phyloP scores from a whole-genome alignment of 129 eudicot genomes.

The Chrysanthemum lavandulifolium region DNA sequence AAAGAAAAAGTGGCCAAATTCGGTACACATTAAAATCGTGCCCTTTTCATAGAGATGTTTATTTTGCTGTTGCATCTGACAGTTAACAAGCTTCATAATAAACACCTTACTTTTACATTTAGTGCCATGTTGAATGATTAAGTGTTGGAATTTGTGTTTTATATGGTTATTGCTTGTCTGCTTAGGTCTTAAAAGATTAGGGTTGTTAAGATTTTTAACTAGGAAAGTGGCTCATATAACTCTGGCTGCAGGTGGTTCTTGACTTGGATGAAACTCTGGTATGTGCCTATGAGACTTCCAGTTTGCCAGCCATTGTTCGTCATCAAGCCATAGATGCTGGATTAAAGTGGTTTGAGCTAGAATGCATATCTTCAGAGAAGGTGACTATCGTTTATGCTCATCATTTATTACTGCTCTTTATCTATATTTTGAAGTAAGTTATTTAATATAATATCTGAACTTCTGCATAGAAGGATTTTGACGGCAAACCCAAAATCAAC shows the following conservation, averaged over 20 bases:
- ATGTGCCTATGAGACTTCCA: slow-evolving; percentile 92
- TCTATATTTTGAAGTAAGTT: slow-evolving; percentile 1
- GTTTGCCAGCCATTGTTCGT: slow-evolving; percentile 77
- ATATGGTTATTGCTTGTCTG: background rate
- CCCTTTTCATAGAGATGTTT: background rate
- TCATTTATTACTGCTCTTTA: slow-evolving; percentile 11
- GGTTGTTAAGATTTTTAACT: slow-evolving; percentile 11
- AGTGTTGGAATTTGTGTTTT: background rate
- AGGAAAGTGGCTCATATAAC: background rate
- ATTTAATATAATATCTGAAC: slow-evolving; percentile 10
- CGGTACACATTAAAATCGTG: background rate
- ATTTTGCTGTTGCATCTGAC: background rate
- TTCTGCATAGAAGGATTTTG: slow-evolving; percentile 62
- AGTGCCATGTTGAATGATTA: background rate
- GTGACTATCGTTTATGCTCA: slow-evolving; percentile 30
- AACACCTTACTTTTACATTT: background rate
- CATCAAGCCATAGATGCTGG: slow-evolving; percentile 94
- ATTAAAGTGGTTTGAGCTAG: slow-evolving; percentile 93
- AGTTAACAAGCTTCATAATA: too few species aligned
- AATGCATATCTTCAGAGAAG: slow-evolving; percentile 92
- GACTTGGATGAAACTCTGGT: slow-evolving; percentile 97
- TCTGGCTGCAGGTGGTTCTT: slow-evolving; percentile 84
- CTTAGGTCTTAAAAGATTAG: background rate
- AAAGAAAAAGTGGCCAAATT: background rate
- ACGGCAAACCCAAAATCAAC: slow-evolving; percentile 93